Percentiles rank a stretch among this genome's conserved stretches.
These are phyloP conservation scores for Otatea glauca DNA, from an alignment of 176 grass and related monocot genomes.

Conservation along the genomic window DNA sequence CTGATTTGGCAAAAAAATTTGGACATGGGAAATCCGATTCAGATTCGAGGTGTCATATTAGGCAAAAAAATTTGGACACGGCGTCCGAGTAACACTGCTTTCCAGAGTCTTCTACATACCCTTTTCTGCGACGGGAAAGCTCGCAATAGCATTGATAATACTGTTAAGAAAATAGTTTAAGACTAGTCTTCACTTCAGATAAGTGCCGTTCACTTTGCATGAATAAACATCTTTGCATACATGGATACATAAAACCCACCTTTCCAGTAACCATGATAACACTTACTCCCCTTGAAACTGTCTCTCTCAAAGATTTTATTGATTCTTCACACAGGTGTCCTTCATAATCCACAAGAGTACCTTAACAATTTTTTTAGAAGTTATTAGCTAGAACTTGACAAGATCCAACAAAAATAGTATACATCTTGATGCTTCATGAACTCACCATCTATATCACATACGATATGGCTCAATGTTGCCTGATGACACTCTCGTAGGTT, in stretches of 20 bases:
- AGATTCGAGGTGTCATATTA: no score
- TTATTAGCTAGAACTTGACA: constrained; percentile 45
- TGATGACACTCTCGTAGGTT: constrained; percentile 42
- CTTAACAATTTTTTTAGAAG: constrained; percentile 45
- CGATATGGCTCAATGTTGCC: constrained; percentile 70
- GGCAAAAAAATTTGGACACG: no score
- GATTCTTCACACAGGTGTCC: constrained; percentile 49
- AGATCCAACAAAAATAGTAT: constrained; percentile 24
- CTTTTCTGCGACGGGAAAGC: neutral
- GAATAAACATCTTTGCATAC: constrained; percentile 26
- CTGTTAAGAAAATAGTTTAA: neutral
- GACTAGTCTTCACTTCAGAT: constrained; percentile 4
- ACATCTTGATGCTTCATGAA: constrained; percentile 27
- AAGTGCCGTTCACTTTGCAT: constrained; percentile 23
- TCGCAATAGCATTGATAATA: neutral
- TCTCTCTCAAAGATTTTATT: constrained; percentile 67
- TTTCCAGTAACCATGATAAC: constrained; percentile 83
- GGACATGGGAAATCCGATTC: no score
- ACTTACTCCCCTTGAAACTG: constrained; percentile 59
- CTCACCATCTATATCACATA: constrained; percentile 96
- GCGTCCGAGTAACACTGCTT: neutral
- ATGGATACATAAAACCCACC: constrained; percentile 50
- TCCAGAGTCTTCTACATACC: neutral
- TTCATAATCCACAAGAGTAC: constrained; percentile 63
- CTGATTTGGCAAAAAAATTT: no score